Evolutionary conservation across 805 yeast genomes (phyloP).

Genomic region (Ogataea trehaloabstinens): DNA sequence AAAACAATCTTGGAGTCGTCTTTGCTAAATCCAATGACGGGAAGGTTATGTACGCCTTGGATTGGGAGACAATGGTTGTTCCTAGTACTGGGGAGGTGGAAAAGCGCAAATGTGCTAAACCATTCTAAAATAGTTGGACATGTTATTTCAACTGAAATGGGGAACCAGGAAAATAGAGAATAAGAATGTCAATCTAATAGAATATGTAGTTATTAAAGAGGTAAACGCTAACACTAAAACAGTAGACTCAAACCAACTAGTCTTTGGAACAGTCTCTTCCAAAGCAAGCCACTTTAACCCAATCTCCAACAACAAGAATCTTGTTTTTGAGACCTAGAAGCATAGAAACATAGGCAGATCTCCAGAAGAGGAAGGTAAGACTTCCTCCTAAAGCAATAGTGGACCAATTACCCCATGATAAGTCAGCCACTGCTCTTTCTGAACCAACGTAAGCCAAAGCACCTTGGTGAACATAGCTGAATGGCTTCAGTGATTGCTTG

Average conservation of each 20-base stretch:
- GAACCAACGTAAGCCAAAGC: slow-evolving; percentile 90
- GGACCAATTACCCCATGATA: slow-evolving; percentile 76
- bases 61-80: slow-evolving; percentile 93
- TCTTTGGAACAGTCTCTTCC: slow-evolving; percentile 94
- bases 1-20: slow-evolving; percentile 90
- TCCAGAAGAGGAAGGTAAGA: slow-evolving; percentile 88
- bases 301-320: slow-evolving; percentile 78
- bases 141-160: too few species aligned
- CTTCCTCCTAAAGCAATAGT: slow-evolving; percentile 80
- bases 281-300: slow-evolving; percentile 81
- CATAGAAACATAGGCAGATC: slow-evolving; percentile 90
- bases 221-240: neutral
- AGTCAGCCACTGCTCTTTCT: slow-evolving; percentile 90
- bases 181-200: neutral
- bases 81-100: slow-evolving; percentile 73
- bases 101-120: slow-evolving; percentile 88
- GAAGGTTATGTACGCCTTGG: slow-evolving; percentile 78
- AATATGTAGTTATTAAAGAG: neutral
- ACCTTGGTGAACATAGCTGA: slow-evolving; percentile 84
- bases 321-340: slow-evolving; percentile 85
- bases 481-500: slow-evolving; percentile 49
- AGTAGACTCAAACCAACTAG: slow-evolving; percentile 24
- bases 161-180: neutral
- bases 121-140: slow-evolving; percentile 42
- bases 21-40: slow-evolving; percentile 78